Evolutionary conservation across 371 early-diverging fungal genomes (phyloP), one percentile per base, ranked within the genome.

Genomic region (Circinella umbellata): DNA sequence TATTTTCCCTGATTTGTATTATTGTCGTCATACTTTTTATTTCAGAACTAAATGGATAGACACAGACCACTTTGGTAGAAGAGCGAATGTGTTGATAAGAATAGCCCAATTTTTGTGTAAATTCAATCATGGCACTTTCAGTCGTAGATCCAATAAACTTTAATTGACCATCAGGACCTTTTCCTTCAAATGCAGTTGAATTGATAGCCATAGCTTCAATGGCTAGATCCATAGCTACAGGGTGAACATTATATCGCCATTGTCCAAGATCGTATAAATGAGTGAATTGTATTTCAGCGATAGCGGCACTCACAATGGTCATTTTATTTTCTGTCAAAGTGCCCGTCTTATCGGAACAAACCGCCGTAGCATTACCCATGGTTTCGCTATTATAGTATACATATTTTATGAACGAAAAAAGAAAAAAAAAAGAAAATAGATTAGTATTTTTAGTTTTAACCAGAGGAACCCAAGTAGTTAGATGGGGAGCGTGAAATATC

Each of bases 311-410:
- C n/a, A 92, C 93, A n/a, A 94, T 91, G 8, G 93, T 91, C 94
- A 95, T 94, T 51, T 80, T 80, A 84, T 94, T 95, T 73, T 89
- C 86, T 0, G 94, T 94, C 61, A 94, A 81, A 6, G 94, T 94
- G 4, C 94, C 95, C 10, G 94, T 94, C 81, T 94, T 94, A 82
- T 95, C 95, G 14, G 91, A 89, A 81, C 94, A 94, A 42, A 94
- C 90, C 18, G 91, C 89, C 8, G 94, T 95, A 36, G 93, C 93
- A 69, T 87, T 88, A 27, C 94, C 93, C 94, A 94, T 95, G 36
- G 92, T 94, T 79, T 95, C 95, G 76, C 94, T 76, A 64, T 27
- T 27, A 27, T 27, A 27, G 27, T 27, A 27, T 27, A 27, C 27
- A 27, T 27, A 2, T 27, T 27, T 27, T n/a, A 15, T 37, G n/a